Evolutionary conservation across 2,329 filamentous ascomycete species (phyloP).

Genomic region (Alternaria solani): DNA sequence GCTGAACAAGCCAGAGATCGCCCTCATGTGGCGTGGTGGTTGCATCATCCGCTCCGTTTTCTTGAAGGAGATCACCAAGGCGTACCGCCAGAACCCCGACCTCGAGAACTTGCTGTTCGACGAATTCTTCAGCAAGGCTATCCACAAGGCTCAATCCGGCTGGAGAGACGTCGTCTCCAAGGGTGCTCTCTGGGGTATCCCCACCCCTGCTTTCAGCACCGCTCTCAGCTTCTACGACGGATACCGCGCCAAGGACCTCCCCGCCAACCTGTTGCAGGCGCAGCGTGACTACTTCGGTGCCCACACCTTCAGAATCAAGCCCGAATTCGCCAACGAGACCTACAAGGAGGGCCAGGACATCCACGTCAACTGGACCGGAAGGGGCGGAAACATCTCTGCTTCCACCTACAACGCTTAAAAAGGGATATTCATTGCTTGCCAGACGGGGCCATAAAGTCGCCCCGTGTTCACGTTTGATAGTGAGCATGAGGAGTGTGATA

Average conservation of each 20-base stretch:
- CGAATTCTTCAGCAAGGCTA: conserved; percentile 99
- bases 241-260: conserved; percentile 95
- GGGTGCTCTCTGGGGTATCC: conserved; percentile 92
- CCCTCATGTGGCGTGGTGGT: conserved; percentile 99
- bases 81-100: conserved; percentile 88
- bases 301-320: conserved; percentile 64
- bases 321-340: conserved; percentile 67
- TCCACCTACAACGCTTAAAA: conserved; percentile 55
- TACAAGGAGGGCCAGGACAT: conserved; percentile 88
- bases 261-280: conserved; percentile 97
- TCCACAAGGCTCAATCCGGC: conserved; percentile 84
- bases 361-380: conserved; percentile 99
- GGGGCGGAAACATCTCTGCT: conserved; percentile 95
- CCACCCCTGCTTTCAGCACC: conserved; percentile 94
- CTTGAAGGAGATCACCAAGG: conserved; percentile 98
- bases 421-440: conserved; percentile 24
- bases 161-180: conserved; percentile 77
- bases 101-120: conserved; percentile 98
- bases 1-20: conserved; percentile 99
- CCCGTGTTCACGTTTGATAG: conserved; percentile 9
- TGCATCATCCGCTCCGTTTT: conserved; percentile 99
- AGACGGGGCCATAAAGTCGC: conserved; percentile 26
- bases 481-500: conserved; percentile 26
- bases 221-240: conserved; percentile 99
- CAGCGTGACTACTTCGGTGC: conserved; percentile 99